phyloP scores from a whole-genome alignment of 352 stramenopile genomes.

The Pythium grandisporangium region DNA sequence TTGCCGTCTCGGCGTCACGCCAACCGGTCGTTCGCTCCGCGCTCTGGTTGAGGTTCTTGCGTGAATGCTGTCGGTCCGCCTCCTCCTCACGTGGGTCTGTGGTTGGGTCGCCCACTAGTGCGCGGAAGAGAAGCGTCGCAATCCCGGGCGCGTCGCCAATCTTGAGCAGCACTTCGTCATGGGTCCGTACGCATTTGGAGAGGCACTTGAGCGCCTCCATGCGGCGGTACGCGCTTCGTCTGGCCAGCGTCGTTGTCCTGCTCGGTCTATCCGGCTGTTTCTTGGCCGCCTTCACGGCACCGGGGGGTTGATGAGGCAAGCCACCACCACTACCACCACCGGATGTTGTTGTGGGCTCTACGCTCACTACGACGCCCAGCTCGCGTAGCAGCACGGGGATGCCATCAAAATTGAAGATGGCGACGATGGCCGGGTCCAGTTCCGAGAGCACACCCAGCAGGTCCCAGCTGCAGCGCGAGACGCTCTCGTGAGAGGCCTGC shows the following conservation, averaged over 20 bases:
- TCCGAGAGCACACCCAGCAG: conserved; percentile 40
- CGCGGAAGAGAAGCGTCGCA: conserved; percentile 29
- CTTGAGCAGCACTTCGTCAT: conserved; percentile 66
- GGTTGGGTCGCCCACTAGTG: conserved; percentile 8
- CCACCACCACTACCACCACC: not conserved
- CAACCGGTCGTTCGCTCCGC: too few species aligned
- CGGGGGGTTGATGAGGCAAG: not conserved
- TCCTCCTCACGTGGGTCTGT: conserved; percentile 1
- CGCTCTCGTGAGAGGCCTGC: conserved; percentile 15
- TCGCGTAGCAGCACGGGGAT: conserved; percentile 44
- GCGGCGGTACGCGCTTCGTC: conserved; percentile 13
- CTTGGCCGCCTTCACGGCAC: conserved; percentile 8
- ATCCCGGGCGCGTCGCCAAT: conserved; percentile 38
- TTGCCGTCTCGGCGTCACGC: too few species aligned
- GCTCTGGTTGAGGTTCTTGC: too few species aligned
- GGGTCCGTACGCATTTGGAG: conserved; percentile 30
- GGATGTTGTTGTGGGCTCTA: not conserved
- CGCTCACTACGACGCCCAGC: conserved; percentile 10
- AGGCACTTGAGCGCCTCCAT: conserved; percentile 65
- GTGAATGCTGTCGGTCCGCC: too few species aligned
- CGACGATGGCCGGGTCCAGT: conserved; percentile 40
- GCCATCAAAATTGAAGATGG: conserved; percentile 56
- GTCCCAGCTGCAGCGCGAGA: conserved; percentile 41
- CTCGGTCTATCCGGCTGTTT: conserved; percentile 3
- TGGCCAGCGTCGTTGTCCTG: not conserved